phyloP scores from a whole-genome alignment of 441 rosid genomes.

The Jatropha podagrica region DNA sequence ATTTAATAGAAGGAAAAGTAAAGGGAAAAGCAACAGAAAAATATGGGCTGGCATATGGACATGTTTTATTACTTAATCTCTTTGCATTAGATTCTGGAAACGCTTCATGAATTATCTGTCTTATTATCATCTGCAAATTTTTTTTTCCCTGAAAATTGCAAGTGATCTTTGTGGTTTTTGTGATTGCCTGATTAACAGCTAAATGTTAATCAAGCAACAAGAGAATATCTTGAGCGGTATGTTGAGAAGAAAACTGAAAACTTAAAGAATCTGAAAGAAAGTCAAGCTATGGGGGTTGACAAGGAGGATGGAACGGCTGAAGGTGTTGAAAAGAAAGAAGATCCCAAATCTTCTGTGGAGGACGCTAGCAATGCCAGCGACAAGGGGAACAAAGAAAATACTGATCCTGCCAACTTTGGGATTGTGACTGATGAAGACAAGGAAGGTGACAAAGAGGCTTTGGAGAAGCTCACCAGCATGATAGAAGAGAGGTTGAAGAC shows the following conservation, averaged over 20 bases:
- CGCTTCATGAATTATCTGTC: background rate
- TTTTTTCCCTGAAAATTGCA: background rate
- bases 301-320: slow-evolving; percentile 45
- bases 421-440: slow-evolving; percentile 80
- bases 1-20: background rate
- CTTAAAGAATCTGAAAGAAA: slow-evolving; percentile 59
- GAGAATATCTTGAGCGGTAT: slow-evolving; percentile 73
- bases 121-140: background rate
- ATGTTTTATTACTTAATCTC: background rate
- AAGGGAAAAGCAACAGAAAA: background rate
- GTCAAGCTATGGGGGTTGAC: slow-evolving; percentile 41
- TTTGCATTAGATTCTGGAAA: background rate
- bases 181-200: slow-evolving; percentile 47
- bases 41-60: background rate
- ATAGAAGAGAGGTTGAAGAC: slow-evolving; percentile 83
- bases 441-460: slow-evolving; percentile 73
- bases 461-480: slow-evolving; percentile 65
- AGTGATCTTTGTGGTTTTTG: background rate
- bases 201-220: slow-evolving; percentile 91
- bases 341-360: slow-evolving; percentile 35
- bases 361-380: slow-evolving; percentile 54
- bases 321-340: slow-evolving; percentile 44
- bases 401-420: slow-evolving; percentile 63
- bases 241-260: slow-evolving; percentile 80
- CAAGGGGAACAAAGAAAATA: slow-evolving; percentile 52